These are phyloP conservation scores for Saccharomyces eubayanus DNA, from an alignment of 805 yeast species.

Conservation along the genomic window DNA sequence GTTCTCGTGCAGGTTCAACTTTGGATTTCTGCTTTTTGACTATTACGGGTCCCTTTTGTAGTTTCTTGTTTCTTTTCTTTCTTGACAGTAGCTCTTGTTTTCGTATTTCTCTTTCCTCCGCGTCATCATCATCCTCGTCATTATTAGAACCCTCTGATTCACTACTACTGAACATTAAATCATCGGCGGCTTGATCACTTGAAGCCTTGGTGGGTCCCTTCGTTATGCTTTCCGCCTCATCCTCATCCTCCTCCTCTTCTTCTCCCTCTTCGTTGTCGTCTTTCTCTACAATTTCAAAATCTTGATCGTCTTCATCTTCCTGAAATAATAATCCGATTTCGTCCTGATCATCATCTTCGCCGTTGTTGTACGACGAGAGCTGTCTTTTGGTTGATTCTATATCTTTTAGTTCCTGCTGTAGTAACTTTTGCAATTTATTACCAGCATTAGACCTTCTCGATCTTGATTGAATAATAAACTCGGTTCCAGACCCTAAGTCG, in stretches of 20 bases:
- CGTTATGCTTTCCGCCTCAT: slow-evolving; percentile 11
- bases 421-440: slow-evolving; percentile 60
- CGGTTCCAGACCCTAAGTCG: slow-evolving; percentile 28
- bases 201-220: slow-evolving; percentile 4
- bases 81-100: slow-evolving; percentile 30
- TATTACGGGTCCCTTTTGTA: slow-evolving; percentile 24
- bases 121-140: slow-evolving; percentile 45
- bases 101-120: slow-evolving; percentile 58
- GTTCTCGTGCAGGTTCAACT: slow-evolving; percentile 25
- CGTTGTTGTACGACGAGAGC: slow-evolving; percentile 28
- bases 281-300: slow-evolving; percentile 30
- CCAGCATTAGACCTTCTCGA: slow-evolving; percentile 85
- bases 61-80: slow-evolving; percentile 13
- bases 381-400: slow-evolving; percentile 28
- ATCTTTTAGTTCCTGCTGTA: slow-evolving; percentile 57
- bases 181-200: slow-evolving; percentile 20
- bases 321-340: slow-evolving; percentile 62
- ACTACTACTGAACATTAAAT: slow-evolving; percentile 18
- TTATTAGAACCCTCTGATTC: slow-evolving; percentile 36
- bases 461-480: slow-evolving; percentile 65
- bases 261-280: slow-evolving; percentile 29
- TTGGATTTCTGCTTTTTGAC: slow-evolving; percentile 27
- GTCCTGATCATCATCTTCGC: slow-evolving; percentile 47
- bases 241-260: slow-evolving; percentile 18
- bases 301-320: slow-evolving; percentile 51